Base-by-base conservation (phyloP, 2,329 filamentous ascomycete genomes). In the Polychaeton citri region DNA sequence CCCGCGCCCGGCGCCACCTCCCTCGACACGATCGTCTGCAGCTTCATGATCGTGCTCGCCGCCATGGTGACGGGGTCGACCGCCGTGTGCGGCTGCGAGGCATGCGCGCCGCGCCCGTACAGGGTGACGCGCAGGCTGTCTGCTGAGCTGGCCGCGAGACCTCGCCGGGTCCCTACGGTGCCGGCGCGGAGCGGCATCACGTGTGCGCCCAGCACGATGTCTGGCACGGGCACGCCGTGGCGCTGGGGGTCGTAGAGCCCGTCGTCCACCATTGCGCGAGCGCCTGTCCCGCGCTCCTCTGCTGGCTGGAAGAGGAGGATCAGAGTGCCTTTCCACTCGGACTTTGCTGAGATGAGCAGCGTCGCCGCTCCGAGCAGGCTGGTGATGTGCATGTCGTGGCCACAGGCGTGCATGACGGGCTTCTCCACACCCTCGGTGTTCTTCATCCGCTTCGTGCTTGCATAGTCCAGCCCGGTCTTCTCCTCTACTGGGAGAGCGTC, bases 391-490 rank as follows among this genome's bases (percentile, higher is more conserved):
- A 77, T 72, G 44, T 79, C 75, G 46, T 81, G 76, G 0, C 76
- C 77, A 50, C 76, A 81, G 16, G 75, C 76, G 52, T 81, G 77
- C 76, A 81, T 80, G 0, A 76, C 69, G 0, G 71, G 68, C 35
- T 67, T 66, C 36, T 63, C 57, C 0, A 59, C 50, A 0, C 71
- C 71, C 6, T 69, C 62, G 2, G 51, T 38, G 17, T 57, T 53
- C 43, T 68, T 64, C 20, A 55, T 57, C 7, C 45, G 51, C 40
- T 44, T 59, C 9, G 48, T 67, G 47, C 71, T 75, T 0, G 72
- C 67, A 47, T 78, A 79, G 0, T 57, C 47, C 0, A 79, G 53
- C 0, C 63, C 65, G 0, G 73, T 76, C 15, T 59, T 53, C 50
- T 79, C 76, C 37, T 64, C 45, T 0, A 79, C 58, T 0, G 75